Conservation (phyloP, 2,329 filamentous ascomycete genomes). For the Ophiocordyceps camponoti-saundersi region DNA sequence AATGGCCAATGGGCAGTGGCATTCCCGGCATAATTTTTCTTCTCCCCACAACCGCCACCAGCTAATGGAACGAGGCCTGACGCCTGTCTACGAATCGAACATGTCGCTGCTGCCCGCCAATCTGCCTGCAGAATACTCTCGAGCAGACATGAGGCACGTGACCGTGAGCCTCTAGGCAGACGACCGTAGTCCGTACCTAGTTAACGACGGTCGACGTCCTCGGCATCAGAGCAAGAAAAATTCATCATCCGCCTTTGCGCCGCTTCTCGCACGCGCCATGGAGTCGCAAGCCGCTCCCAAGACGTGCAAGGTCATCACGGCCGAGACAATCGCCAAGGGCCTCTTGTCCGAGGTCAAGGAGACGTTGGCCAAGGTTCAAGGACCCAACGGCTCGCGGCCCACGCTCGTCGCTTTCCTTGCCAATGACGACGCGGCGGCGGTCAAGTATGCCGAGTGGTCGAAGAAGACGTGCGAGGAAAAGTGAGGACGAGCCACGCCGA, state of each 20-base stretch:
- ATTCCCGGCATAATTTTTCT: too few relatives aligned
- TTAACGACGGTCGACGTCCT: too few relatives aligned
- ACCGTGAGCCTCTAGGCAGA: too few relatives aligned
- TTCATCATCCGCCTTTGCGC: background rate
- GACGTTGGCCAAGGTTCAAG: constrained; percentile 54
- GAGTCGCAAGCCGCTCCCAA: constrained; percentile 26
- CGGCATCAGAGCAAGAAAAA: background rate
- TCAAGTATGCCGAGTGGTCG: constrained; percentile 94
- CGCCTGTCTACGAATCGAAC: too few relatives aligned
- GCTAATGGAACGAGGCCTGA: too few relatives aligned
- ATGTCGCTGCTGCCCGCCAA: too few relatives aligned
- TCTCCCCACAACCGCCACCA: too few relatives aligned
- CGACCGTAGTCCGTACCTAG: too few relatives aligned
- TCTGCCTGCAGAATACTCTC: too few relatives aligned
- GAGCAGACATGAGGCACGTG: too few relatives aligned
- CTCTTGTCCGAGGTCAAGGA: constrained; percentile 64
- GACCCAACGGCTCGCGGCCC: constrained; percentile 37
- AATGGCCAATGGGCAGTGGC: too few relatives aligned
- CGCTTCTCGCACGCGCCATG: background rate
- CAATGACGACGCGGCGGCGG: constrained; percentile 76
- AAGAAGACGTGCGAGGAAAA: constrained; percentile 93
- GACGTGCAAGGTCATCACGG: constrained; percentile 86
- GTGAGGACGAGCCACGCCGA: constrained; percentile 36
- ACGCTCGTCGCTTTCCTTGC: constrained; percentile 82
- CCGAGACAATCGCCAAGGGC: constrained; percentile 70